Base-by-base conservation (phyloP, 2,329 filamentous ascomycete genomes). In the Balansia obtecta region DNA sequence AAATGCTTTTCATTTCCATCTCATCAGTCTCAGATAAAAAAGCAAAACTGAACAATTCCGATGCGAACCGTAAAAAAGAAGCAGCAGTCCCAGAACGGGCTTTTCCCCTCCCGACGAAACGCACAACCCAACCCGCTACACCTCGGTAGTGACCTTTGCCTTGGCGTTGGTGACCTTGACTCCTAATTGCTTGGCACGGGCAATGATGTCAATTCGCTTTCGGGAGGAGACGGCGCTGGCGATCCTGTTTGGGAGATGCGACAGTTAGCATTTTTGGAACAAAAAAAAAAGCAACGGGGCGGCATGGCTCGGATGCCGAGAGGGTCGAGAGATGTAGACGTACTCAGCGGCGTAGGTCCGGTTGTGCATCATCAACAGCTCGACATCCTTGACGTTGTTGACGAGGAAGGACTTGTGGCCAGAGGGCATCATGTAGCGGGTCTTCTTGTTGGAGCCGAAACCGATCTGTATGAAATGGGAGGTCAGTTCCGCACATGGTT, bases 321-420 rank as follows among this genome's bases (percentile, higher is more conserved):
- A n/a, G n/a, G n/a, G n/a, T n/a, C n/a, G n/a, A n/a, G n/a, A n/a
- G n/a, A n/a, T n/a, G n/a, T n/a, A n/a, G n/a, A 82, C 88, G 65
- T 89, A 96, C 90, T 98, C 93, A 71, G 93, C 93, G 71, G 93
- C 93, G 77, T 88, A 96, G 74, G 89, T 95, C 72, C 86, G 85
- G 88, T 97, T 97, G 86, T 98, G 93, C 93, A 98, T 98, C 66
- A 98, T 81, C 68, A 98, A 85, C 58, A 98, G 86, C 75, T 98
- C 91, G 68, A 98, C 85, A 65, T 98, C 93, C 71, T 85, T 82
- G 74, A 82, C 74, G 82, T 98, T 98, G 85, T 85, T 88, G 77
- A 98, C 93, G 70, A 97, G 83, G 86, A 98, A 98, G 61, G 91
- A 88, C 85, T 96, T 97, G 86, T 97, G 91, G 77, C 93, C 93